Percentiles rank a stretch among this genome's conserved stretches.
Evolutionary conservation across 345 rosid genomes (phyloP).

Genomic region (Melaleuca alternifolia): DNA sequence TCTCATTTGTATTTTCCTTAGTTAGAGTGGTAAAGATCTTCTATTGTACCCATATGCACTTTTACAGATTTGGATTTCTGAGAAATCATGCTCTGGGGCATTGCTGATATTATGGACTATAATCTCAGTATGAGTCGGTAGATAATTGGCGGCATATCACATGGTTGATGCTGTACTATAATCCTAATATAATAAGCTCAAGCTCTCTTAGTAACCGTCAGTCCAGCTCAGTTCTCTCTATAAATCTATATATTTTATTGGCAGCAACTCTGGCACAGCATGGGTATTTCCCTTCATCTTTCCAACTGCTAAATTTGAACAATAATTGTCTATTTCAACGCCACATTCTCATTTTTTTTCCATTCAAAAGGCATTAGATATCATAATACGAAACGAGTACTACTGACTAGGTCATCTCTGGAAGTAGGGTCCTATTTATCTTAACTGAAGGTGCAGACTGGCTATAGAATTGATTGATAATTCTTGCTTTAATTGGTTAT

Average conservation of each 20-base stretch:
- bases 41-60: background rate
- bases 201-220: background rate
- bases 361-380: background rate
- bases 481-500: background rate
- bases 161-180: background rate
- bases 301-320: background rate
- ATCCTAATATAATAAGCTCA: background rate
- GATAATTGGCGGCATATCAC: background rate
- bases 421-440: background rate
- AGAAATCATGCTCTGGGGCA: background rate
- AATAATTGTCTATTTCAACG: background rate
- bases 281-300: background rate
- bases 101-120: background rate
- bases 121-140: background rate
- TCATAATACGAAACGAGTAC: background rate
- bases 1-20: background rate
- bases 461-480: background rate
- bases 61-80: background rate
- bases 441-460: background rate
- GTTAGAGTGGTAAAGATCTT: background rate
- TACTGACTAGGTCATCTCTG: background rate
- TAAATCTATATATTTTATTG: background rate
- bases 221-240: background rate
- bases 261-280: background rate
- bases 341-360: background rate